A percentile compares a stretch with the other conserved stretches of the same genome.
phyloP scores from a whole-genome alignment of 257 asterid genomes.

The Solanum paucissectum region DNA sequence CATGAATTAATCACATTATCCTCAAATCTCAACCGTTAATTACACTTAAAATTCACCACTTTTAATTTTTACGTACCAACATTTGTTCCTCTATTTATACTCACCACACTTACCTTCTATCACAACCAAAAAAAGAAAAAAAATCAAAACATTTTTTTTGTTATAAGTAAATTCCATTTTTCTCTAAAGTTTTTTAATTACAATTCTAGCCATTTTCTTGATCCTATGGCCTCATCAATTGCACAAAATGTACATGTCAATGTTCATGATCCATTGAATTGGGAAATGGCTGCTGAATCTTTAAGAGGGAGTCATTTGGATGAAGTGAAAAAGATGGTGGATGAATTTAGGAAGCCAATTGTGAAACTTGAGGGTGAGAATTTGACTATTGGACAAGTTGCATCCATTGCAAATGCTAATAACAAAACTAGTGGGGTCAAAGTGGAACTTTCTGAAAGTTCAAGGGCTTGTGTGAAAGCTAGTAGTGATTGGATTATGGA shows the following conservation, averaged over 20 bases:
- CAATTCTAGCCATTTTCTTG: neutral
- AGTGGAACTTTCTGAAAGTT: conserved; percentile 73
- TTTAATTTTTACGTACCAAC: conserved; percentile 48
- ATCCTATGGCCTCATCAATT: neutral
- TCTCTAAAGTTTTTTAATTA: neutral
- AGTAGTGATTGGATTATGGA: conserved; percentile 96
- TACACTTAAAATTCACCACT: conserved; percentile 8
- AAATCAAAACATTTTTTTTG: neutral
- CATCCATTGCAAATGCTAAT: conserved; percentile 27
- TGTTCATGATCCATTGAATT: conserved; percentile 55
- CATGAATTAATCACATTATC: conserved; percentile 17
- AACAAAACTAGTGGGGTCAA: conserved; percentile 30
- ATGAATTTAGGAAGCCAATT: conserved; percentile 59
- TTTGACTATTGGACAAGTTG: conserved; percentile 67
- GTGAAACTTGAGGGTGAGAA: conserved; percentile 75
- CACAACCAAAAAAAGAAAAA: neutral
- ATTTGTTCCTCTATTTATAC: conserved; percentile 32
- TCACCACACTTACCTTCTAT: conserved; percentile 11
- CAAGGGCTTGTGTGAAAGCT: conserved; percentile 77
- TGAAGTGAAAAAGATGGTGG: conserved; percentile 80
- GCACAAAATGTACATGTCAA: conserved; percentile 15
- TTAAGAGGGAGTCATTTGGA: conserved; percentile 75
- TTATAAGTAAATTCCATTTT: neutral
- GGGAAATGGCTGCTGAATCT: conserved; percentile 74
- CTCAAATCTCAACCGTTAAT: conserved; percentile 18